These are phyloP conservation scores for Dothistroma pini DNA, from an alignment of 2,329 filamentous ascomycete species.

Conservation along the genomic window DNA sequence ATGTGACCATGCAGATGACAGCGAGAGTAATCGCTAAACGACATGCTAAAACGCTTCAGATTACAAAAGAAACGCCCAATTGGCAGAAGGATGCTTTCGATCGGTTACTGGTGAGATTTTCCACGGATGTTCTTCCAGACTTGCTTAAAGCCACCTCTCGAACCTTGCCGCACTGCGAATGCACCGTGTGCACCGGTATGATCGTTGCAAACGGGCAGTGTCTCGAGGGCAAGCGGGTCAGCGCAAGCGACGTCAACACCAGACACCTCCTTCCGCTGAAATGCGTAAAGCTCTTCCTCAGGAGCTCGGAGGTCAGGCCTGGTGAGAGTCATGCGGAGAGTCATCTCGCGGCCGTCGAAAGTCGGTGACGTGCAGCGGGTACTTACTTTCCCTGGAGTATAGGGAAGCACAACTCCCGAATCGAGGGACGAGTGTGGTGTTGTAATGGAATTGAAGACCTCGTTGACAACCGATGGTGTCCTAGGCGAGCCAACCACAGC, in stretches of 20 bases:
- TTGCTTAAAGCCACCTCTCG: conserved; percentile 25
- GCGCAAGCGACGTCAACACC: conserved; percentile 29
- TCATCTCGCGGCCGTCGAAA: conserved; percentile 69
- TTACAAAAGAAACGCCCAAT: conserved; percentile 1
- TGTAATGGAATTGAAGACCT: background rate
- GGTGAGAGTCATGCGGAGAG: conserved; percentile 90
- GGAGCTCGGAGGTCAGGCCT: conserved; percentile 77
- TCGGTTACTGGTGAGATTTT: background rate
- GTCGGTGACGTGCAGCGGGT: conserved; percentile 17
- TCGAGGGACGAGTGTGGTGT: conserved; percentile 35
- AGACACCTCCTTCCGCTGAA: conserved; percentile 24
- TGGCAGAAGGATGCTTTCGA: conserved; percentile 8
- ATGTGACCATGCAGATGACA: background rate
- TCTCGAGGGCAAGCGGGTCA: conserved; percentile 55
- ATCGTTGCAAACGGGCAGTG: conserved; percentile 43
- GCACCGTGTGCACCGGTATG: conserved; percentile 40
- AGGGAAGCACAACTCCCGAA: conserved; percentile 32
- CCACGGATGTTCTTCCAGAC: conserved; percentile 26
- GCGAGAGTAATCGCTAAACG: background rate
- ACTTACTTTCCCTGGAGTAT: conserved; percentile 8
- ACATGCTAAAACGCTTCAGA: conserved; percentile 8
- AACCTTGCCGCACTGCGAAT: conserved; percentile 37
- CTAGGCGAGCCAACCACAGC: conserved; percentile 4
- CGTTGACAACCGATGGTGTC: conserved; percentile 14
- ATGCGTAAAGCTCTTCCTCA: conserved; percentile 67